phyloP scores from a whole-genome alignment of 2,329 filamentous ascomycete species.

The Huntiella decipiens region DNA sequence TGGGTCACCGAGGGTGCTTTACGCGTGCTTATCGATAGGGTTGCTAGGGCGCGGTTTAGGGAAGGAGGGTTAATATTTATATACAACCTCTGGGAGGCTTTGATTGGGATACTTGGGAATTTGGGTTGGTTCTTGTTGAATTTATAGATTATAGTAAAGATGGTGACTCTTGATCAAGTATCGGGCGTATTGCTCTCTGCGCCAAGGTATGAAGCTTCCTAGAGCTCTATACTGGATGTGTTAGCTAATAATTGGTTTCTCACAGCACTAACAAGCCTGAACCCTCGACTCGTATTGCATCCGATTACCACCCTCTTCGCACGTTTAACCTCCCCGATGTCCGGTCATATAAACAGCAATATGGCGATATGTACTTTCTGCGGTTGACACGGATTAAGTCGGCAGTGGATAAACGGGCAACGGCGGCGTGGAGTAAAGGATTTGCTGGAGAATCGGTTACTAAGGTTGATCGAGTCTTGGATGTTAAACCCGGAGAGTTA shows the following conservation, averaged over 20 bases:
- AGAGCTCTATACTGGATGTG: background rate
- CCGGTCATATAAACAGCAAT: constrained; percentile 80
- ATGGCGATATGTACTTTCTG: constrained; percentile 93
- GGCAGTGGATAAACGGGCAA: constrained; percentile 54
- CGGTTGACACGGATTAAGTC: constrained; percentile 77
- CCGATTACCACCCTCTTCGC: constrained; percentile 50
- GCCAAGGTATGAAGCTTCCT: constrained; percentile 16
- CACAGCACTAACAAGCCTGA: background rate
- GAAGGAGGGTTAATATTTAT: background rate
- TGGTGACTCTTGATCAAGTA: constrained; percentile 20
- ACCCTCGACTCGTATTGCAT: constrained; percentile 17
- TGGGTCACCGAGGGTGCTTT: constrained; percentile 1
- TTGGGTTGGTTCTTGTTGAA: background rate
- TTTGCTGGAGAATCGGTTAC: constrained; percentile 59
- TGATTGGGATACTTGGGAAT: background rate
- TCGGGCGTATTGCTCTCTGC: constrained; percentile 18
- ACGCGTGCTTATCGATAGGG: constrained; percentile 1
- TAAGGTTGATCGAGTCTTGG: constrained; percentile 71
- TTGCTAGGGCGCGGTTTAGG: background rate
- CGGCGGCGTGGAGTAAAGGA: constrained; percentile 59
- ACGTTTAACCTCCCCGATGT: constrained; percentile 55
- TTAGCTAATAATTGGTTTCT: constrained; percentile 12
- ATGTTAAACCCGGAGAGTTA: constrained; percentile 85
- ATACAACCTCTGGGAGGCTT: background rate
- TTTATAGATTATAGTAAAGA: constrained; percentile 11